These are phyloP conservation scores for Pythium grandisporangium DNA, from an alignment of 352 stramenopile species.

Conservation along the genomic window DNA sequence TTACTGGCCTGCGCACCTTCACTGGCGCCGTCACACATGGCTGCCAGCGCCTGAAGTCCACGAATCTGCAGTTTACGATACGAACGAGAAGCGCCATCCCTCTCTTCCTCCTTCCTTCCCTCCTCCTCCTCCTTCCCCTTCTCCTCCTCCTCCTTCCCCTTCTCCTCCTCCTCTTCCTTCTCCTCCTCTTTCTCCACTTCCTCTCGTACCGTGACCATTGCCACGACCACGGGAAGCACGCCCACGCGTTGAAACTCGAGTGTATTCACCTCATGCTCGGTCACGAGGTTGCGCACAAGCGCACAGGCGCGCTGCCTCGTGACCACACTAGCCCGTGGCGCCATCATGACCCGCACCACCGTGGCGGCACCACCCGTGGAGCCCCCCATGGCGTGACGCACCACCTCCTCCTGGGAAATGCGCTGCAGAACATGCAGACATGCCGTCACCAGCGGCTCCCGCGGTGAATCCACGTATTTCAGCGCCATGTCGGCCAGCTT, in stretches of 20 bases:
- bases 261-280: conserved; percentile 31
- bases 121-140: no score
- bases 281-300: conserved; percentile 42
- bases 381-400: no score
- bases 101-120: no score
- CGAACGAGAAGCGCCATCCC: no score
- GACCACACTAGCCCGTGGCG: conserved; percentile 9
- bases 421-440: conserved; percentile 52
- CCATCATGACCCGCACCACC: conserved; percentile 38
- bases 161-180: no score
- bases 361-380: conserved; percentile 15
- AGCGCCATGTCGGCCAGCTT: conserved; percentile 47
- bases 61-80: conserved; percentile 30
- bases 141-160: no score
- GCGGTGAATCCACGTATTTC: conserved; percentile 23
- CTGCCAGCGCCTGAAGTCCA: conserved; percentile 37
- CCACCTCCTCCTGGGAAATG: conserved; percentile 27
- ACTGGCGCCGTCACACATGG: conserved; percentile 24
- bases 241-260: conserved; percentile 44
- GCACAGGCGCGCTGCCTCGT: conserved; percentile 24
- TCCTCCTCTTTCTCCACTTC: no score
- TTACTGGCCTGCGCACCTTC: conserved; percentile 30
- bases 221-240: conserved; percentile 18
- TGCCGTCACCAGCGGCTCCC: conserved; percentile 18
- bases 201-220: conserved; percentile 4